phyloP scores from a whole-genome alignment of 306 rosid genomes.

The Acacia melanoxylon region DNA sequence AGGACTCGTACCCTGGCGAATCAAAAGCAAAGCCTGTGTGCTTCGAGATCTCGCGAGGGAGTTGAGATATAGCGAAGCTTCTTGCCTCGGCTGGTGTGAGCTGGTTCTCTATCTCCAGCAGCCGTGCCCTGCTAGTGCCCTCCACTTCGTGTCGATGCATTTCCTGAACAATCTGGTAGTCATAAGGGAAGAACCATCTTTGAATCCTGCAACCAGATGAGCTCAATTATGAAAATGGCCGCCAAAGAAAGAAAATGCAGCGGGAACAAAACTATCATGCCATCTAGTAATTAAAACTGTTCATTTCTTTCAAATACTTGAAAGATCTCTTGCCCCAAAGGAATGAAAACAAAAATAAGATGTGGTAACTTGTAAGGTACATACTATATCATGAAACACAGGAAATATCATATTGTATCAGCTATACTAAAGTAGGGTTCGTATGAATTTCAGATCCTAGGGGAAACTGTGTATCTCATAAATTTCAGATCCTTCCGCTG shows the following conservation, averaged over 20 bases:
- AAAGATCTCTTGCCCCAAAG: background rate
- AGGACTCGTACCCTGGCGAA: conserved; percentile 95
- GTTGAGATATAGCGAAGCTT: conserved; percentile 86
- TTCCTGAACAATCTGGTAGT: conserved; percentile 94
- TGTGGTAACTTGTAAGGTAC: background rate
- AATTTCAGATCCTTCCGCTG: background rate
- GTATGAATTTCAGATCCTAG: background rate
- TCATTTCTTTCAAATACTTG: background rate
- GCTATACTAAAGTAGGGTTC: background rate
- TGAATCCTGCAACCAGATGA: conserved; percentile 50
- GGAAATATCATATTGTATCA: background rate
- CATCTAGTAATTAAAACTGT: background rate
- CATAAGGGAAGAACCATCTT: conserved; percentile 97
- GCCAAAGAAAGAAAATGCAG: background rate
- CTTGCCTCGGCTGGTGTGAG: conserved; percentile 80
- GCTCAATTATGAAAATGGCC: background rate
- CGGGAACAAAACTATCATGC: background rate
- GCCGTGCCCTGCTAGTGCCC: conserved; percentile 49
- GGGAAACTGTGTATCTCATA: background rate
- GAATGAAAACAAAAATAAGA: background rate
- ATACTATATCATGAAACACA: background rate
- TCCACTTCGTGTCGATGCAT: conserved; percentile 74
- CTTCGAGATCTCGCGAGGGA: conserved; percentile 75
- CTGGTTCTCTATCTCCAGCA: conserved; percentile 67
- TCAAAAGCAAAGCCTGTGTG: conserved; percentile 98